Evolutionary conservation across 495 filamentous ascomycete species (phyloP).

Genomic region (Trypethelium eluteriae): DNA sequence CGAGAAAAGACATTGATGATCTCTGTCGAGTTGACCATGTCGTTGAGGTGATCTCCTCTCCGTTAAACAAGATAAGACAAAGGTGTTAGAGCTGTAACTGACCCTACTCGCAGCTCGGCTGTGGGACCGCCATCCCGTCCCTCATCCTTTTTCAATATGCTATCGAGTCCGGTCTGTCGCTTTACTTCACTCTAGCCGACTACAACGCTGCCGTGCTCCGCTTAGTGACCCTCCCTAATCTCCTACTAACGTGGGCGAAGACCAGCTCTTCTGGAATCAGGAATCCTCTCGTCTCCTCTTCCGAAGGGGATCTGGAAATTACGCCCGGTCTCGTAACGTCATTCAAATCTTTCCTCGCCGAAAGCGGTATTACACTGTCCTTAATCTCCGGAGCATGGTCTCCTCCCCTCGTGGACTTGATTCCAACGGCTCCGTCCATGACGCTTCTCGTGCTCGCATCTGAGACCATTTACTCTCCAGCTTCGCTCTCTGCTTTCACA

Average conservation of each 20-base stretch:
- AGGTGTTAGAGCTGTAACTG: neutral
- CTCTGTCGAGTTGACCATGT: constrained; percentile 45
- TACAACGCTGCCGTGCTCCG: constrained; percentile 82
- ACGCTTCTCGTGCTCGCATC: constrained; percentile 64
- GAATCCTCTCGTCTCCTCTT: constrained; percentile 20
- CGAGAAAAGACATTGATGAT: constrained; percentile 34
- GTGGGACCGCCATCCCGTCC: constrained; percentile 81
- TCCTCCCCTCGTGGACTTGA: constrained; percentile 36
- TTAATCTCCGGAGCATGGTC: constrained; percentile 81
- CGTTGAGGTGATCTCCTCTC: constrained; percentile 59
- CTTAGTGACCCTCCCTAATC: constrained; percentile 81
- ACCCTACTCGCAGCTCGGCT: constrained; percentile 57
- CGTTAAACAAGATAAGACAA: neutral
- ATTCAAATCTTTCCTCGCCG: constrained; percentile 54
- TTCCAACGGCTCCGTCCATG: constrained; percentile 26
- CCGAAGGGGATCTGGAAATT: constrained; percentile 66
- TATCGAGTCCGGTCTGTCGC: constrained; percentile 39
- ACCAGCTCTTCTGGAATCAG: constrained; percentile 30
- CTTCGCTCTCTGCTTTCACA: constrained; percentile 64
- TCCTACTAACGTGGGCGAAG: constrained; percentile 72
- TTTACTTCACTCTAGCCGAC: constrained; percentile 71
- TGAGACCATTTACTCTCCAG: constrained; percentile 91
- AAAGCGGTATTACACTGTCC: constrained; percentile 51
- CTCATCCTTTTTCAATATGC: constrained; percentile 67
- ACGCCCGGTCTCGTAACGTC: constrained; percentile 51